Conservation (phyloP, 2,329 filamentous ascomycete genomes). For the Microcyclospora tardicrescens region DNA sequence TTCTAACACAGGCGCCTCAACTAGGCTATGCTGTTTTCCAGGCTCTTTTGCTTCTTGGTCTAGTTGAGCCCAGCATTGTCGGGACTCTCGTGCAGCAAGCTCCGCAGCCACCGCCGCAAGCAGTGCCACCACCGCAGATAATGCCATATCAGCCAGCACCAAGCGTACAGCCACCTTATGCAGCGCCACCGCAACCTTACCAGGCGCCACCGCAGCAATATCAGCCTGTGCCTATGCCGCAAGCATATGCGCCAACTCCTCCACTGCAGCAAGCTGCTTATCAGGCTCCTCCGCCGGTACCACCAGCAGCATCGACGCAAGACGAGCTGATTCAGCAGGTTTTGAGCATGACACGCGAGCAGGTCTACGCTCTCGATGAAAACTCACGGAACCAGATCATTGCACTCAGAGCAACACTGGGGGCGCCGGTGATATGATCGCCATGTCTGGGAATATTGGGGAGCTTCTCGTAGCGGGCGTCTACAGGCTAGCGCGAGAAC, state of each 20-base stretch:
- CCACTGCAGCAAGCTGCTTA: constrained; percentile 27
- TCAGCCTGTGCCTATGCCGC: constrained; percentile 38
- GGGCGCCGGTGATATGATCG: constrained; percentile 5
- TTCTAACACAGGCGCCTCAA: constrained; percentile 80
- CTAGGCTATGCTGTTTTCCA: constrained; percentile 93
- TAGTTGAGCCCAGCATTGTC: constrained; percentile 76
- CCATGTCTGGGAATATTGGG: no score
- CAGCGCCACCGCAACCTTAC: constrained; percentile 5
- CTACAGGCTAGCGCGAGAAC: no score
- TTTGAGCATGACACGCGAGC: constrained; percentile 63
- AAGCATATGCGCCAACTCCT: constrained; percentile 30
- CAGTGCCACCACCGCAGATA: constrained; percentile 9
- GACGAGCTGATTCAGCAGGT: constrained; percentile 70
- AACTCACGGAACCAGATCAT: constrained; percentile 68
- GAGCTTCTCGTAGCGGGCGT: no score
- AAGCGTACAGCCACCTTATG: constrained; percentile 9
- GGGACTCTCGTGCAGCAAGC: constrained; percentile 59
- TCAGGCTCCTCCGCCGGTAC: constrained; percentile 28
- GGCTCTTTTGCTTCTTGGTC: constrained; percentile 78
- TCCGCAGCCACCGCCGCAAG: constrained; percentile 19
- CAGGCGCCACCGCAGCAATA: constrained; percentile 27
- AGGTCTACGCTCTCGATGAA: constrained; percentile 56
- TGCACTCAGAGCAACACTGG: constrained; percentile 54
- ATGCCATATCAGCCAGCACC: constrained; percentile 24
- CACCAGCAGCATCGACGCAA: constrained; percentile 38